phyloP scores from a whole-genome alignment of 2,329 filamentous ascomycete species.

The Xylaria sp. region DNA sequence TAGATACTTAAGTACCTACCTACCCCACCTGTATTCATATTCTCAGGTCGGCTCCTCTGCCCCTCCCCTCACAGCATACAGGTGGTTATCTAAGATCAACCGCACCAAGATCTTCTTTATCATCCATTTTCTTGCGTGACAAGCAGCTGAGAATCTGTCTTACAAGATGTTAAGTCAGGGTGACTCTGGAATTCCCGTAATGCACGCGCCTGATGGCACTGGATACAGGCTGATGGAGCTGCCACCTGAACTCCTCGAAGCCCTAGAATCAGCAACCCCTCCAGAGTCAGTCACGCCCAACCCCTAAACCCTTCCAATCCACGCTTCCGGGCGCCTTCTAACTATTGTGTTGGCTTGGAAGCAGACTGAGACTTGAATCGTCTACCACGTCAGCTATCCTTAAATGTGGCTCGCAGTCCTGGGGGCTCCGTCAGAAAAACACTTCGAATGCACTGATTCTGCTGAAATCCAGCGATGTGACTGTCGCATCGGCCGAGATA shows the following conservation, averaged over 20 bases:
- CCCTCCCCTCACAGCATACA: too few species aligned
- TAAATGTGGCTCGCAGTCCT: slow-evolving; percentile 62
- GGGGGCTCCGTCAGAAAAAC: slow-evolving; percentile 72
- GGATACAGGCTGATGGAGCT: slow-evolving; percentile 72
- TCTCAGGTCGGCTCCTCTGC: too few species aligned
- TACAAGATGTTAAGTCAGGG: slow-evolving; percentile 58
- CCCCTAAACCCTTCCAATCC: not conserved
- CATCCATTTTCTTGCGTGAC: too few species aligned
- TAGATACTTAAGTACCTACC: not conserved
- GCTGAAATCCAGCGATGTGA: slow-evolving; percentile 52
- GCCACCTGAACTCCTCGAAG: slow-evolving; percentile 65
- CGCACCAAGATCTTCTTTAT: not conserved
- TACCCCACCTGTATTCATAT: too few species aligned
- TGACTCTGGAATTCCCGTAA: slow-evolving; percentile 60
- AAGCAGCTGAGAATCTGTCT: not conserved
- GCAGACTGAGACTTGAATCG: slow-evolving; percentile 61
- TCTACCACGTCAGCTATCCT: slow-evolving; percentile 65
- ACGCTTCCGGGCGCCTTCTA: slow-evolving; percentile 1
- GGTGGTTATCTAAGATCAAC: not conserved
- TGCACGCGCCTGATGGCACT: slow-evolving; percentile 59
- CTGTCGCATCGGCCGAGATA: slow-evolving; percentile 38
- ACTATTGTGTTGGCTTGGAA: slow-evolving; percentile 4
- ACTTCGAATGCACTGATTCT: slow-evolving; percentile 74
- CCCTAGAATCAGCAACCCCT: slow-evolving; percentile 65
- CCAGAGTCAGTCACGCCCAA: slow-evolving; percentile 58